A percentile compares a stretch with the other conserved stretches of the same genome.
These are phyloP conservation scores for Coemansia sp. DNA, from an alignment of 192 early-diverging fungal genomes.

Conservation along the genomic window DNA sequence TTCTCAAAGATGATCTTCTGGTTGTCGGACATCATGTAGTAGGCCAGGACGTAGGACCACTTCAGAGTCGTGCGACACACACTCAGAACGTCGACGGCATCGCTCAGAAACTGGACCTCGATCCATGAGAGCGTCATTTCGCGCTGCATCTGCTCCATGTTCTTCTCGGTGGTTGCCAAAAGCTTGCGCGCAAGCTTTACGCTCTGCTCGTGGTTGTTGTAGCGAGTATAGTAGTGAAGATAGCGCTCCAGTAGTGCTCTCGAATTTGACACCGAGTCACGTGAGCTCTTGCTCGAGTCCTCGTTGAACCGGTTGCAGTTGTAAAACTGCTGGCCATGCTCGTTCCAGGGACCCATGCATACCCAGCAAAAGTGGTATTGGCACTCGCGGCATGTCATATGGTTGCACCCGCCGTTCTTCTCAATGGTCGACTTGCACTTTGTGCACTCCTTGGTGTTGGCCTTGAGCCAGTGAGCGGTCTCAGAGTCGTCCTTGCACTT, in stretches of 20 bases:
- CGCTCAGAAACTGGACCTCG: constrained; percentile 95
- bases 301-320: constrained; percentile 98
- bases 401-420: constrained; percentile 99
- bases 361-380: constrained; percentile 99
- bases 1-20: constrained; percentile 93
- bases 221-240: constrained; percentile 97
- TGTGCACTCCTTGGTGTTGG: constrained; percentile 92
- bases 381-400: constrained; percentile 99
- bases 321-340: constrained; percentile 96
- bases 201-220: constrained; percentile 96
- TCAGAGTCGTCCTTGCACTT: constrained; percentile 98
- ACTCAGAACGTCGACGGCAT: constrained; percentile 87
- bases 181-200: constrained; percentile 84
- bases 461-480: constrained; percentile 97
- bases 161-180: constrained; percentile 50
- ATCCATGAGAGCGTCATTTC: constrained; percentile 92
- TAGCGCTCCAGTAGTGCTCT: constrained; percentile 88
- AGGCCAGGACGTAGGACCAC: constrained; percentile 98
- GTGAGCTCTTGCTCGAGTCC: constrained; percentile 80
- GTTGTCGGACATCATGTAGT: constrained; percentile 86
- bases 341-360: constrained; percentile 95
- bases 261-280: constrained; percentile 88
- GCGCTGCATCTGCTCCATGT: constrained; percentile 95
- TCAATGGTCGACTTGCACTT: constrained; percentile 96
- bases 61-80: constrained; percentile 90